Percentiles rank a stretch among this genome's conserved stretches.
Evolutionary conservation across 352 stramenopile species (phyloP).

Genomic region (Pilasporangium apinafurcum): DNA sequence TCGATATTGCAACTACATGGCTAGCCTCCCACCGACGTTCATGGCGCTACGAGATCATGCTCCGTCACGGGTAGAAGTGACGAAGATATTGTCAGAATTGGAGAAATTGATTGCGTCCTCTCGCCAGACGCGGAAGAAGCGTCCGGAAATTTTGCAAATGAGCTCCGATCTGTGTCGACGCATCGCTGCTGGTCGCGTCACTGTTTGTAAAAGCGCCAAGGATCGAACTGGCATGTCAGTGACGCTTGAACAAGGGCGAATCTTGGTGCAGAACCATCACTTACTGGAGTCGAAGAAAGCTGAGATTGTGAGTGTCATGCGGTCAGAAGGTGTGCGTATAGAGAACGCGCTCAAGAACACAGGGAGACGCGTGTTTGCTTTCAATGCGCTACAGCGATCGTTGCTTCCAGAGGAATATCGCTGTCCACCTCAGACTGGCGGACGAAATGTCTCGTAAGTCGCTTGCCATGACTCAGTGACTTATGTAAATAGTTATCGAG

Average conservation of each 20-base stretch:
- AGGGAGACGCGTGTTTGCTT: conserved; percentile 72
- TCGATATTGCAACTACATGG: conserved; percentile 68
- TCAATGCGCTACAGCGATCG: conserved; percentile 80
- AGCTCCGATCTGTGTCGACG: conserved; percentile 73
- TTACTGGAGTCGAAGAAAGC: conserved; percentile 69
- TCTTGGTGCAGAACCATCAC: conserved; percentile 73
- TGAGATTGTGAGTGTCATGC: conserved; percentile 77
- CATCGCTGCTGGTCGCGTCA: conserved; percentile 86
- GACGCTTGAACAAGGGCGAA: conserved; percentile 91
- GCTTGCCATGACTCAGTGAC: background rate
- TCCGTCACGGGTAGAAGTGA: conserved; percentile 47
- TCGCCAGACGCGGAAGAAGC: conserved; percentile 73
- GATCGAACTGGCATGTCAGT: conserved; percentile 97
- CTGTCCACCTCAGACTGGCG: conserved; percentile 71
- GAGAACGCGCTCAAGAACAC: conserved; percentile 86
- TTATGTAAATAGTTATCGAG: background rate
- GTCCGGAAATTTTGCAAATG: conserved; percentile 79
- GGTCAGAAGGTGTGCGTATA: conserved; percentile 76
- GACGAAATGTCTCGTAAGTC: conserved; percentile 71
- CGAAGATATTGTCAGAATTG: conserved; percentile 41
- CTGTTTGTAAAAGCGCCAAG: conserved; percentile 98
- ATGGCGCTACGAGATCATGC: conserved; percentile 2
- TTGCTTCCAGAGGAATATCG: conserved; percentile 79
- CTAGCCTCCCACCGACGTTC: conserved; percentile 10
- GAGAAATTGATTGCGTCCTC: conserved; percentile 69